Base-by-base conservation (phyloP, 306 rosid species). In the Sindora glabra region DNA sequence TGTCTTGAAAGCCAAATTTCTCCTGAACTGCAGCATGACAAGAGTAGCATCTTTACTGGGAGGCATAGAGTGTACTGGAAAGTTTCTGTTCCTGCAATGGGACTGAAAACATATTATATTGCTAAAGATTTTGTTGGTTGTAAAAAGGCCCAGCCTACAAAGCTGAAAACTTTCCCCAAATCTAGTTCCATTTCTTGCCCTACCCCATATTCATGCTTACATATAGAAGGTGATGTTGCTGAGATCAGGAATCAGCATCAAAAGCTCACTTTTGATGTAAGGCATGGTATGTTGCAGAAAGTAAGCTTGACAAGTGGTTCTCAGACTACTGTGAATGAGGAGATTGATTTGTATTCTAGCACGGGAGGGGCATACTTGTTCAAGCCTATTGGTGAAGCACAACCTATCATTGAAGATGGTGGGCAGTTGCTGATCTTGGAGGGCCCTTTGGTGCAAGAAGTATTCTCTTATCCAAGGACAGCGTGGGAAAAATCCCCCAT, bases 311-410 rank as follows among this genome's bases (percentile, higher is more conserved):
- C n/a, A 77, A 39, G 50, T 60, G 70, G 89, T 33, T 67, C 77
- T 21, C 72, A 76, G 38, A 78, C 54, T 77, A 71, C 67, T 56
- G 78, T 84, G 36, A 76, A 76, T 64, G 99, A 92, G 77, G 99
- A 89, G 80, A 79, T 92, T n/a, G 87, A 90, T 17, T 68, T 92
- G 85, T 92, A 92, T 66, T 58, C 86, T 34, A 86, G 95, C 56
- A 40, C 14, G 7, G 99, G 89, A 15, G 99, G 99, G 33, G 99
- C 99, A n/a, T 92, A 89, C 87, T 77, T 92, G 52, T 92, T 92
- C 71, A 82, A 68, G 68, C 99, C 99, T 1, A 72, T 9, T 15
- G 99, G 99, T 47, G 90, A 86, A 24, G 89, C 99, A 2, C 73
- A 74, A 41, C 56, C 87, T 32, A 77, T 92, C 59, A 68, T 77